phyloP scores from a whole-genome alignment of 495 filamentous ascomycete genomes.

The Neurospora sublineolata region DNA sequence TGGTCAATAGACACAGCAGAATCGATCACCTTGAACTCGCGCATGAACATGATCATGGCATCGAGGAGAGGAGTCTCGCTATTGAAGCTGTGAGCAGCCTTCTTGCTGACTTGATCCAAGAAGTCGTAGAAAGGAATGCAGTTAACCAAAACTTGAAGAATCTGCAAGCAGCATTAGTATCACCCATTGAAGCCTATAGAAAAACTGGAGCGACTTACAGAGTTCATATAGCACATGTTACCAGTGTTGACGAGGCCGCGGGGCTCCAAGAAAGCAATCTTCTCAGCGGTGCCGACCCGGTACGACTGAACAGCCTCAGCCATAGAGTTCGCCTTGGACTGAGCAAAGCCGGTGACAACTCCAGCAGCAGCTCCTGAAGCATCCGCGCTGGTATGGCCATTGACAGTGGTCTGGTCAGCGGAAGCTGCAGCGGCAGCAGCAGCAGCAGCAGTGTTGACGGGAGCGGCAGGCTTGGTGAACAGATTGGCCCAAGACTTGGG shows the following conservation, averaged over 20 bases:
- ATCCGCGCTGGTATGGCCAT: conserved; percentile 9
- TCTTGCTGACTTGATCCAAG: conserved; percentile 73
- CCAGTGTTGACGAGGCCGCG: conserved; percentile 91
- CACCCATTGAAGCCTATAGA: not conserved
- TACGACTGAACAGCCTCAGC: conserved; percentile 61
- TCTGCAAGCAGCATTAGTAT: conserved; percentile 33
- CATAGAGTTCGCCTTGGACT: conserved; percentile 52
- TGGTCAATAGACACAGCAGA: conserved; percentile 64
- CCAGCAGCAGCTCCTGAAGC: conserved; percentile 3
- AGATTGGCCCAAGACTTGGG: conserved; percentile 75
- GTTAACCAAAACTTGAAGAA: conserved; percentile 85
- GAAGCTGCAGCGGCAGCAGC: conserved; percentile 15
- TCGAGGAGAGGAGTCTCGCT: conserved; percentile 89
- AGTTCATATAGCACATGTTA: conserved; percentile 99
- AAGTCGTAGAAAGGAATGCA: conserved; percentile 93
- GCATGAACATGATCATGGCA: conserved; percentile 94
- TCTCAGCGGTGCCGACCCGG: conserved; percentile 47
- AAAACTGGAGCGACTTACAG: conserved; percentile 45
- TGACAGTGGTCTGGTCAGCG: conserved; percentile 12
- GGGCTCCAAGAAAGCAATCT: conserved; percentile 80
- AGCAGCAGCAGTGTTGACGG: conserved; percentile 18
- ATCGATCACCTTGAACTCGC: conserved; percentile 78
- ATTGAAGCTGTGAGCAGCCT: conserved; percentile 81
- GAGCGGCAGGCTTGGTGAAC: conserved; percentile 42
- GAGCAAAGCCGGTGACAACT: conserved; percentile 26